phyloP scores from a whole-genome alignment of 2,329 filamentous ascomycete genomes.

The Trichoderma sp. region DNA sequence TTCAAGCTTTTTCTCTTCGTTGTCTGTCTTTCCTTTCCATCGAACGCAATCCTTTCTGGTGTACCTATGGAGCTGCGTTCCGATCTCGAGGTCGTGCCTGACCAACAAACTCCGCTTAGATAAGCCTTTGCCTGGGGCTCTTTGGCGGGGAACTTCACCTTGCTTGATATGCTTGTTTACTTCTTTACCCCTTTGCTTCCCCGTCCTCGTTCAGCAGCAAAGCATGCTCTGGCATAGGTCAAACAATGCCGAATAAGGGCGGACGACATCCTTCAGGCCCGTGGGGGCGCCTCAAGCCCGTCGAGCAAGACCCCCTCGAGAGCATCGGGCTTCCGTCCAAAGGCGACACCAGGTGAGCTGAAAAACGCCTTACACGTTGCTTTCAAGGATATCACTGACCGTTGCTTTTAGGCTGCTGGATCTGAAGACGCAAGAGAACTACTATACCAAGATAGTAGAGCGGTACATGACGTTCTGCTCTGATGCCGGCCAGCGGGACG shows the following conservation, averaged over 20 bases:
- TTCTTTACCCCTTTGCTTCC: not conserved
- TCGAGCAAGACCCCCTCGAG: constrained; percentile 75
- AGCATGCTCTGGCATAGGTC: constrained; percentile 4
- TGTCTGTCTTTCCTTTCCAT: not conserved
- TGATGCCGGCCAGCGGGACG: constrained; percentile 67
- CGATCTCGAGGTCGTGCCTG: not conserved
- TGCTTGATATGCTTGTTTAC: not conserved
- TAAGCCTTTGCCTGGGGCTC: constrained; percentile 6
- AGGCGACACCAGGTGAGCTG: constrained; percentile 75
- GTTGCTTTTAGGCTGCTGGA: constrained; percentile 63
- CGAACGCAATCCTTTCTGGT: not conserved
- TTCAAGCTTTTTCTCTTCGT: too few species aligned
- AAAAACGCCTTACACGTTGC: not conserved
- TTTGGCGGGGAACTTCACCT: constrained; percentile 11
- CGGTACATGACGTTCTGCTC: constrained; percentile 90
- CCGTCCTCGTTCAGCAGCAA: not conserved
- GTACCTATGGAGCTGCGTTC: not conserved
- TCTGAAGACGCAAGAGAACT: constrained; percentile 76
- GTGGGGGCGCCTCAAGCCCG: constrained; percentile 73
- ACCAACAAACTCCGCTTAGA: constrained; percentile 1
- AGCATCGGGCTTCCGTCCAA: constrained; percentile 85
- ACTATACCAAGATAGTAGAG: constrained; percentile 84
- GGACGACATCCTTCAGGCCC: constrained; percentile 51
- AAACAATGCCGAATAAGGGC: constrained; percentile 40
- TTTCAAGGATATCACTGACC: not conserved